Conservation (phyloP, 1,139 yeast species). For the Debaryomyces sp. region DNA sequence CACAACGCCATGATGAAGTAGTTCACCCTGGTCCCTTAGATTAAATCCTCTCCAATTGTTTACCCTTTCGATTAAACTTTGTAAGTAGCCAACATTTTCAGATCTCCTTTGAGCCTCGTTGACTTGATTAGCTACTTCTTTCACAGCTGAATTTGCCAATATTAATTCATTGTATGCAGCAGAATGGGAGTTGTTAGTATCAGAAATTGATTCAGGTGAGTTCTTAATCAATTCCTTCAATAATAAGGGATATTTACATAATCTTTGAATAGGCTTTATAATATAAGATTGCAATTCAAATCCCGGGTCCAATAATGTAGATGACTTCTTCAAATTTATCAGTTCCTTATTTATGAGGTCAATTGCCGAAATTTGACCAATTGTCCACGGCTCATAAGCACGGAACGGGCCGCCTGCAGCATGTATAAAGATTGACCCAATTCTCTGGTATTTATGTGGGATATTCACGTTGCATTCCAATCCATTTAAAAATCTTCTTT, state of each 20-base stretch:
- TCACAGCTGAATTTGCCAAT: slow-evolving; percentile 66
- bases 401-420: slow-evolving; percentile 78
- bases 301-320: slow-evolving; percentile 75
- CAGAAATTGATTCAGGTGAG: slow-evolving; percentile 36
- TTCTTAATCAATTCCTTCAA: slow-evolving; percentile 73
- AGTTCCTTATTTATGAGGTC: slow-evolving; percentile 75
- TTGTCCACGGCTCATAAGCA: slow-evolving; percentile 89
- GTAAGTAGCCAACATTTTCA: slow-evolving; percentile 76
- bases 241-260: slow-evolving; percentile 89
- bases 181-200: slow-evolving; percentile 33
- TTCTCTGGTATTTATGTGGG: slow-evolving; percentile 75
- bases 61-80: slow-evolving; percentile 71
- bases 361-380: slow-evolving; percentile 82
- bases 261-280: slow-evolving; percentile 91
- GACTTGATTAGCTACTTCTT: slow-evolving; percentile 72
- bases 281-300: slow-evolving; percentile 89
- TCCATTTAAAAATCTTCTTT: slow-evolving; percentile 84
- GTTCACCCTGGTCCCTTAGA: slow-evolving; percentile 79
- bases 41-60: slow-evolving; percentile 95
- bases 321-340: slow-evolving; percentile 54
- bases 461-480: slow-evolving; percentile 84
- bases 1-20: slow-evolving; percentile 75
- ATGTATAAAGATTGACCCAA: slow-evolving; percentile 85
- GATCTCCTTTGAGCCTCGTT: slow-evolving; percentile 94
- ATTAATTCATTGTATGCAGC: slow-evolving; percentile 69